Evolutionary conservation across 176 grass and related monocot genomes (phyloP).

Genomic region (Otatea glauca): DNA sequence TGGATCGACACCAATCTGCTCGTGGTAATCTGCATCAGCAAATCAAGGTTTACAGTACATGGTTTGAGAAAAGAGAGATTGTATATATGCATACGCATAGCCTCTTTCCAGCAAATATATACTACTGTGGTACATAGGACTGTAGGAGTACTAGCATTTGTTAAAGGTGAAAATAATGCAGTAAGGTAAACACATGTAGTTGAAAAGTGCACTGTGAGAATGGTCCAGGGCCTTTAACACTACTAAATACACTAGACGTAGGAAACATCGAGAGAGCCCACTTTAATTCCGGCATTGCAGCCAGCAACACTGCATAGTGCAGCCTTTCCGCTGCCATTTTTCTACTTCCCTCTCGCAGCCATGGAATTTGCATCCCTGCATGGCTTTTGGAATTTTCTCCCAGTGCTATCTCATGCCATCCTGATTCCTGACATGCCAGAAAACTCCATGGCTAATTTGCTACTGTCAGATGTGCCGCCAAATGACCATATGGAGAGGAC

Average conservation of each 20-base stretch:
- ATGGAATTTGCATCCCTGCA: not conserved
- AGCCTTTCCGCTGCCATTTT: not conserved
- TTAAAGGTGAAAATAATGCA: not conserved
- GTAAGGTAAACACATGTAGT: not conserved
- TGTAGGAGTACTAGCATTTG: no score
- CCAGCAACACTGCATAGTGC: not conserved
- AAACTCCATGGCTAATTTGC: slow-evolving; percentile 30
- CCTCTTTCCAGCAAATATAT: no score
- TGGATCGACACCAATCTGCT: no score
- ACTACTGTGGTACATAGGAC: no score
- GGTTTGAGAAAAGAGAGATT: no score
- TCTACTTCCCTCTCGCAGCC: not conserved
- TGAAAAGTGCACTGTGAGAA: not conserved
- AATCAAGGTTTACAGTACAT: no score
- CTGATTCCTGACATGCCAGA: not conserved
- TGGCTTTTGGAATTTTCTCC: slow-evolving; percentile 26
- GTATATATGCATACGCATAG: no score
- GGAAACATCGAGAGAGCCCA: not conserved
- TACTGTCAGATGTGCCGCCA: slow-evolving; percentile 11
- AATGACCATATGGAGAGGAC: not conserved
- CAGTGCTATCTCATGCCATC: not conserved
- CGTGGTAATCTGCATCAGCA: no score
- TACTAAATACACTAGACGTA: not conserved
- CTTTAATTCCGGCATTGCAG: not conserved
- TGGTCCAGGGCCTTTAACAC: slow-evolving; percentile 9